Evolutionary conservation across 805 yeast species (phyloP), one percentile per base, ranked within the genome.

Genomic region (Teunomyces pallodes): DNA sequence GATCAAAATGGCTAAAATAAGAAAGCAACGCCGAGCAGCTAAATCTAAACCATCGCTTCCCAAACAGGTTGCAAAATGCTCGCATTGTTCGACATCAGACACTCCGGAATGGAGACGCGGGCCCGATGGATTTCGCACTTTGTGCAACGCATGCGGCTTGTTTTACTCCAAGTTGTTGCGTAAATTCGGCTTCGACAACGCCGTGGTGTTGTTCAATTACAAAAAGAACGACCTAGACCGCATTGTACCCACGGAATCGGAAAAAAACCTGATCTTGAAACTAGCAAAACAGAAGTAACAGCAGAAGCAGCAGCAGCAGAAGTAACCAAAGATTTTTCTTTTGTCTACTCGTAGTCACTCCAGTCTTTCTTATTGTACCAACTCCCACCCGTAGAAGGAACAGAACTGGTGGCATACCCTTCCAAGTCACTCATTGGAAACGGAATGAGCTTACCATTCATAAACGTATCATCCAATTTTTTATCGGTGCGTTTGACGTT

Each of bases 41-140:
- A 20, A 14, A 8, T 8, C 38, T 6, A 31, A 31, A 24, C 6
- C 36, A 26, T 13, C 17, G 9, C 12, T 31, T 26, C 36, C 28
- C 9, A 24, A 20, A 8, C n/a, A 9, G 36, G 30, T 43, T 8
- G n/a, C 48, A 7, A 38, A 38, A 16, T 53, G 56, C 33, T 36
- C 52, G 31, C 96, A 90, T 56, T 90, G 97, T 68, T 84, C 84
- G 0, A 80, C 84, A 2, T 74, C 74, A 27, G 82, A 81, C 42
- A 87, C 96, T 0, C 97, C 97, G 0, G 97, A 91, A 65, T 90
- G 97, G 97, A 76, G 97, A 60, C 75, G 86, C 51, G 97, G 97
- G 0, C 96, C 96, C 0, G 78, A 80, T 48, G 96, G 96, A 0
- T 81, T 84, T 4, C 77, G 89, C 57, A 86, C 92, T 0, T 72